Evolutionary conservation across 345 rosid species (phyloP).

Genomic region (Microcos paniculata): DNA sequence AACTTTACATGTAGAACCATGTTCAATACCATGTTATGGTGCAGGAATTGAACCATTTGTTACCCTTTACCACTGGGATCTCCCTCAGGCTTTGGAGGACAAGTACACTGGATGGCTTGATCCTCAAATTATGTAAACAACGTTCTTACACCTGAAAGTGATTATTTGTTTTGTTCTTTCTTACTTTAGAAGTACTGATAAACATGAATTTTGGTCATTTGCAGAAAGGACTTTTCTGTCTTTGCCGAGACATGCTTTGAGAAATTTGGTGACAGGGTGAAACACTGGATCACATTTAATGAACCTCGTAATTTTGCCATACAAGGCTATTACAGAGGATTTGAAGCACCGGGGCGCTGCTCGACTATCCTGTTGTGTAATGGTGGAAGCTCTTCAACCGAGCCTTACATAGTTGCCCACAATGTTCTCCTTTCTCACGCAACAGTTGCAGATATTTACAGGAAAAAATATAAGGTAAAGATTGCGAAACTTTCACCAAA

Average conservation of each 20-base stretch:
- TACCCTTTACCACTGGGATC: constrained; percentile 97
- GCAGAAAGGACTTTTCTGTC: constrained; percentile 73
- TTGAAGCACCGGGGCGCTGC: constrained; percentile 89
- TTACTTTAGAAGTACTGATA: not conserved
- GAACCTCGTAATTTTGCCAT: constrained; percentile 81
- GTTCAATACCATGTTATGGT: no score
- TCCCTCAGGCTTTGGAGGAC: constrained; percentile 85
- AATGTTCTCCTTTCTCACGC: constrained; percentile 75
- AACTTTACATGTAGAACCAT: no score
- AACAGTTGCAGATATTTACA: constrained; percentile 55
- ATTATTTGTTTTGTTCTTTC: not conserved
- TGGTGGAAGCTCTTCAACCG: constrained; percentile 73
- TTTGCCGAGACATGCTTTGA: constrained; percentile 82
- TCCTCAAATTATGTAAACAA: constrained; percentile 58
- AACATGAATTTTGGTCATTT: not conserved
- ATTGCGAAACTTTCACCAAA: not conserved
- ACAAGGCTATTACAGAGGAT: constrained; percentile 86
- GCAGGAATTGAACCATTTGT: constrained; percentile 88
- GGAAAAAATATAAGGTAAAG: constrained; percentile 68
- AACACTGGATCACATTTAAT: constrained; percentile 89
- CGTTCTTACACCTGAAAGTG: not conserved
- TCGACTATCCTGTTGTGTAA: constrained; percentile 60
- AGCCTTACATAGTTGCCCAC: constrained; percentile 89
- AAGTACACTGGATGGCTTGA: constrained; percentile 86
- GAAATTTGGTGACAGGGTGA: constrained; percentile 88